Percentiles rank a stretch among this genome's conserved stretches.
Conservation (phyloP, 108 stramenopile genomes). For the Cylindrotheca fusiformis region DNA sequence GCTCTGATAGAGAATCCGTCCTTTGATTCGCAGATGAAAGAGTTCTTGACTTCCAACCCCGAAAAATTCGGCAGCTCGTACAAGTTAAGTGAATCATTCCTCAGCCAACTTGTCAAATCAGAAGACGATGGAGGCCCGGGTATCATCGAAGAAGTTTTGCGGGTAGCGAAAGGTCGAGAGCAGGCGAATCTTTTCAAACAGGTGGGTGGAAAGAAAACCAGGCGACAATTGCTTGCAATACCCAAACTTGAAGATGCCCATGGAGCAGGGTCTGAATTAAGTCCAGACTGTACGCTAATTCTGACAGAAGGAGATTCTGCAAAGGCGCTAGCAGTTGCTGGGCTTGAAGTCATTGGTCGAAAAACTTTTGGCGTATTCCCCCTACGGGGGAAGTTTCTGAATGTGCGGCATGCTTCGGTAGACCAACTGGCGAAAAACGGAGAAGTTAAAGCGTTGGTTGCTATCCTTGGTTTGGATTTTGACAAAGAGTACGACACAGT, state of each 20-base stretch:
- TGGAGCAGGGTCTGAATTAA: conserved; percentile 68
- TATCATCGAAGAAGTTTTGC: conserved; percentile 67
- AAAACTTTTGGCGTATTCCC: conserved; percentile 97
- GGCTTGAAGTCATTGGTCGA: conserved; percentile 94
- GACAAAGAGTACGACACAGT: conserved; percentile 71
- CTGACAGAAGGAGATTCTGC: conserved; percentile 99
- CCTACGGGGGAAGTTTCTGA: conserved; percentile 96
- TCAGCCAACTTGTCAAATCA: conserved; percentile 49
- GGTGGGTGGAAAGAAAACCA: conserved; percentile 61
- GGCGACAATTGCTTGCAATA: conserved; percentile 62
- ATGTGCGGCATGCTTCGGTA: conserved; percentile 91
- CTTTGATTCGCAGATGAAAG: conserved; percentile 99
- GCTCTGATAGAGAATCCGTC: conserved; percentile 95
- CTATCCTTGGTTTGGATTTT: conserved; percentile 88
- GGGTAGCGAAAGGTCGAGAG: conserved; percentile 51
- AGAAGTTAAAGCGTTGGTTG: conserved; percentile 84
- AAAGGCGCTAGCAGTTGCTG: conserved; percentile 95
- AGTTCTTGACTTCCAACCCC: conserved; percentile 86
- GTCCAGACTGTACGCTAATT: conserved; percentile 87
- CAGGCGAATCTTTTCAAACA: conserved; percentile 66
- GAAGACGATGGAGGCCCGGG: conserved; percentile 64
- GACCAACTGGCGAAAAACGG: conserved; percentile 90
- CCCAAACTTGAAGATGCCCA: conserved; percentile 95
- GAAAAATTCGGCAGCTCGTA: conserved; percentile 79
- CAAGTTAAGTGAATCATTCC: conserved; percentile 41